These are phyloP conservation scores for Acanthamoeba castellanii DNA, from an alignment of 208 protist genomes.

Conservation along the genomic window DNA sequence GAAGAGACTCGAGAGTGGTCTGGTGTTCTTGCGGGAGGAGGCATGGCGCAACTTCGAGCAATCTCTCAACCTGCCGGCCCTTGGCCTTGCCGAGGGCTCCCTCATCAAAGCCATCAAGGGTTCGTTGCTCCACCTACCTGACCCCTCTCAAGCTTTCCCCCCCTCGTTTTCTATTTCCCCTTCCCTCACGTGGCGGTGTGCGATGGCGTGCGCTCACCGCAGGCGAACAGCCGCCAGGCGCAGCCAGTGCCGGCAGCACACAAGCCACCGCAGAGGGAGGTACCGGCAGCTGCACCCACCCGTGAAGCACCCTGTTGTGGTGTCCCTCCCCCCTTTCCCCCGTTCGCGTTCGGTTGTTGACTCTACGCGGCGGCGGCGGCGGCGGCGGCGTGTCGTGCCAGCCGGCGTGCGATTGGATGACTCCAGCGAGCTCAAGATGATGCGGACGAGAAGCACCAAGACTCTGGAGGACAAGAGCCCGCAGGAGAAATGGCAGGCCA, in stretches of 20 bases:
- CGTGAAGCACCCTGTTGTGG: no score
- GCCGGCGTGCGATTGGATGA: constrained; percentile 15
- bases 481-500: constrained; percentile 48
- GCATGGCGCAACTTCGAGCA: constrained; percentile 28
- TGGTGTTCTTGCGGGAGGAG: constrained; percentile 23
- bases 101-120: background rate
- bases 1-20: constrained; percentile 14
- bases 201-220: background rate
- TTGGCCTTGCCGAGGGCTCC: constrained; percentile 28
- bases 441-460: constrained; percentile 46
- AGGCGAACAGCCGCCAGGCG: no score
- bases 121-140: background rate
- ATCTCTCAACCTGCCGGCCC: constrained; percentile 16
- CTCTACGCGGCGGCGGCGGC: background rate
- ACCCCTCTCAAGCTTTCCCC: no score
- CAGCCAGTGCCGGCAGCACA: background rate
- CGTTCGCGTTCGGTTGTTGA: background rate
- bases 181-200: background rate
- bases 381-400: background rate
- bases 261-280: constrained; percentile 19
- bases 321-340: background rate
- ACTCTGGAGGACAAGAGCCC: constrained; percentile 61
- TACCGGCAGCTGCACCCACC: background rate
- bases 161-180: no score
- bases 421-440: constrained; percentile 64